These are phyloP conservation scores for Herpetospermum pedunculosum DNA, from an alignment of 306 rosid species.

Conservation along the genomic window DNA sequence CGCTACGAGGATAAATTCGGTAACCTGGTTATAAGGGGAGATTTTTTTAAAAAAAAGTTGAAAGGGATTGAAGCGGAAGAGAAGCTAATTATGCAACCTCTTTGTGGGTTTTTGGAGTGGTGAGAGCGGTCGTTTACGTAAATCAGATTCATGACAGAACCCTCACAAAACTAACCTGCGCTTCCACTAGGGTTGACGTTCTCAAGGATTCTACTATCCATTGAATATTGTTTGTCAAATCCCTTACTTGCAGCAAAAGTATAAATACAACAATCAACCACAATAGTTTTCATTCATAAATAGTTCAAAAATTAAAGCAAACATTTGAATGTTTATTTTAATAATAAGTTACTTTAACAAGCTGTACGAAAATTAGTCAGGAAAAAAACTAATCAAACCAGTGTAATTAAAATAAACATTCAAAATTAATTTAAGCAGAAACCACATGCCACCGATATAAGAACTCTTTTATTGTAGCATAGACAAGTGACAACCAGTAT, in stretches of 20 bases:
- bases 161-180: conserved; percentile 39
- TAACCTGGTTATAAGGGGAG: too few species aligned
- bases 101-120: too few species aligned
- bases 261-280: conserved; percentile 3
- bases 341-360: neutral
- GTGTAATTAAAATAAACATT: neutral
- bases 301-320: neutral
- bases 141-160: too few species aligned
- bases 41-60: too few species aligned
- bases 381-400: neutral
- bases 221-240: conserved; percentile 30
- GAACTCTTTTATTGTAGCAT: neutral
- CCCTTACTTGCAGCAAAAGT: conserved; percentile 33
- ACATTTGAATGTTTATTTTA: neutral
- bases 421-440: neutral
- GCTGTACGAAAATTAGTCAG: neutral
- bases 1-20: too few species aligned
- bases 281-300: neutral
- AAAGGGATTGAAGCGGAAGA: too few species aligned
- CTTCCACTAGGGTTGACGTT: conserved; percentile 42
- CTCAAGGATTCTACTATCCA: conserved; percentile 39
- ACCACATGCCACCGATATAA: neutral
- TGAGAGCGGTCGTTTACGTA: too few species aligned
- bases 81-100: too few species aligned
- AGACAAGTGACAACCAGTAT: neutral